Conservation (phyloP, 768 basidiomycete genomes). For the Boletus eberwhitei region DNA sequence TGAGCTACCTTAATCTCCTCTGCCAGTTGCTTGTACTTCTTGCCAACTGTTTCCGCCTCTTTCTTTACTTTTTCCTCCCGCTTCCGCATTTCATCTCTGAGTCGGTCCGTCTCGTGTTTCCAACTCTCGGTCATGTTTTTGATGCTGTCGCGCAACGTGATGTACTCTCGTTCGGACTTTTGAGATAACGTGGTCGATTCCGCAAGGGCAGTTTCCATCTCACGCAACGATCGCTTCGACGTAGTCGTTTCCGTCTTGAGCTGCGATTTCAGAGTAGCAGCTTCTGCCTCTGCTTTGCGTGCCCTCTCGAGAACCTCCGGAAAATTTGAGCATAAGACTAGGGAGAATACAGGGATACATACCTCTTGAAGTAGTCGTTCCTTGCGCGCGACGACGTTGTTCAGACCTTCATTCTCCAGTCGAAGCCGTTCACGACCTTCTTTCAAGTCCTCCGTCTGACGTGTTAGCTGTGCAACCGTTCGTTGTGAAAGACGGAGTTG, state of each 20-base stretch:
- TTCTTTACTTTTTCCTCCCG: slow-evolving; percentile 65
- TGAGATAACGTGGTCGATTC: slow-evolving; percentile 76
- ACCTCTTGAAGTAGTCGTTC: slow-evolving; percentile 87
- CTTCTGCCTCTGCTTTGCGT: slow-evolving; percentile 80
- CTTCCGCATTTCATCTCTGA: slow-evolving; percentile 71
- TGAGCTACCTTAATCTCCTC: slow-evolving; percentile 61
- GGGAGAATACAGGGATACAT: slow-evolving; percentile 11
- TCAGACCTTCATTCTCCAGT: slow-evolving; percentile 83
- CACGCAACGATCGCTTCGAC: slow-evolving; percentile 72
- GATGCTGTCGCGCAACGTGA: slow-evolving; percentile 72
- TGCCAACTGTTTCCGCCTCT: slow-evolving; percentile 66
- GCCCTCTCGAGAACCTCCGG: slow-evolving; percentile 75
- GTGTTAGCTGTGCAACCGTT: slow-evolving; percentile 77
- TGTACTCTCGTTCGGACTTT: slow-evolving; percentile 81
- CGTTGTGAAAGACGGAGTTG: slow-evolving; percentile 80
- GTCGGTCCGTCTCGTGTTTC: slow-evolving; percentile 67
- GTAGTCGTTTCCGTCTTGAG: slow-evolving; percentile 70
- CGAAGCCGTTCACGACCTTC: slow-evolving; percentile 80
- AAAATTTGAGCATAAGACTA: slow-evolving; percentile 1
- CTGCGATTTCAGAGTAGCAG: slow-evolving; percentile 60
- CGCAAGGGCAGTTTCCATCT: slow-evolving; percentile 71
- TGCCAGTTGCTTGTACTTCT: slow-evolving; percentile 64
- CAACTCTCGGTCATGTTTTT: slow-evolving; percentile 70
- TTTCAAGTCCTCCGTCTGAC: slow-evolving; percentile 86
- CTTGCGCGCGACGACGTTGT: slow-evolving; percentile 84